Base-by-base conservation (phyloP, 2,329 filamentous ascomycete species). In the Penicillium brasilianum region DNA sequence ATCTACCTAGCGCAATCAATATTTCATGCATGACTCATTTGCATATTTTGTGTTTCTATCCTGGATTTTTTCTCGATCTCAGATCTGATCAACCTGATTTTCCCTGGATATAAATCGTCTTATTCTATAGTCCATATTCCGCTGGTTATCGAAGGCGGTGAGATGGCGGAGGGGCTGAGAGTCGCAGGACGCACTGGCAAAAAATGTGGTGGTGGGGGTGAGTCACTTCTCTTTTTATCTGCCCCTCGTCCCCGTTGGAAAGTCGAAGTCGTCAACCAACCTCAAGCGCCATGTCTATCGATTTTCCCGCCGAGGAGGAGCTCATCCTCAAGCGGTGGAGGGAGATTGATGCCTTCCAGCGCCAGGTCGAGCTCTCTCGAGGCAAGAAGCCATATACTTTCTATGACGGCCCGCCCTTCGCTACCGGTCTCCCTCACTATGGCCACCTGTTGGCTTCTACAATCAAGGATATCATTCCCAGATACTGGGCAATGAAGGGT, bases 401-500 rank as follows among this genome's bases (percentile, higher is more conserved):
- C 81, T 98, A 97, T 82, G 91, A 94, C 84, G 91, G 91, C 11
- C 90, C 90, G 59, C 90, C 90, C 5, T 92, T 92, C 74, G 89
- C 88, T 74, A 96, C 90, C 68, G 85, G 86, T 39, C 81, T 87
- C 61, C 86, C 87, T 44, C 88, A 90, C 76, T 89, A 90, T 71
- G 87, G 89, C 59, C 92, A 96, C 78, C 81, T 96, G 56, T 84
- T 96, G 67, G 91, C 94, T 39, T 96, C 92, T 20, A 97, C 93
- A 53, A 97, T 97, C 81, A 97, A 98, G 79, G 94, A 97, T 77
- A 95, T 97, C 62, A 96, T 98, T 68, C 93, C 94, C 9, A 85
- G 94, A 69, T 98, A 97, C 78, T 97, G 93, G 92, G 93, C 93
- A 55, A 97, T 97, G 93, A 96, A 96, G 76, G 94, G 94, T 16